Evolutionary conservation across 2,329 filamentous ascomycete species (phyloP).

Genomic region (Thielaviopsis populi): DNA sequence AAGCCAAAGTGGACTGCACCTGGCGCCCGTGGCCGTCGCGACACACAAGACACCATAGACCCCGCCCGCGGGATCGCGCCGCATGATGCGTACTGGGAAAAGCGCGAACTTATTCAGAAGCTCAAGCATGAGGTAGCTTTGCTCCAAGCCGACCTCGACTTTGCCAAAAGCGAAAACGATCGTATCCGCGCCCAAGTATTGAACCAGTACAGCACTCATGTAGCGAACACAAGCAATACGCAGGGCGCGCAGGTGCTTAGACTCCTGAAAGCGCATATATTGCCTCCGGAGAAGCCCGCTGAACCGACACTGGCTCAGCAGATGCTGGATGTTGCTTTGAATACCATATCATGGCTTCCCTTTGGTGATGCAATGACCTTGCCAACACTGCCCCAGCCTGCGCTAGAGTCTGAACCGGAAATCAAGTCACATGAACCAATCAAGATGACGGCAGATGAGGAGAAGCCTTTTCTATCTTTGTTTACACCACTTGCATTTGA

Average conservation of each 20-base stretch:
- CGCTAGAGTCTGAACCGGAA: constrained; percentile 27
- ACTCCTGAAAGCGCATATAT: constrained; percentile 23
- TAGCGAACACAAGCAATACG: neutral
- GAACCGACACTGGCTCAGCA: constrained; percentile 24
- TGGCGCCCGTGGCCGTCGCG: neutral
- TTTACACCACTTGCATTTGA: constrained; percentile 54
- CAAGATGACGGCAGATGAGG: constrained; percentile 45
- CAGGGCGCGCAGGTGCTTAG: constrained; percentile 9
- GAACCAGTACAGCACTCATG: neutral
- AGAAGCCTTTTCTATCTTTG: constrained; percentile 52
- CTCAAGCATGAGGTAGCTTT: constrained; percentile 40
- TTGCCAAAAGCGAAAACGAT: constrained; percentile 43
- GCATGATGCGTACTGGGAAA: constrained; percentile 31
- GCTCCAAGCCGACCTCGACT: constrained; percentile 43
- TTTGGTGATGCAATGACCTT: constrained; percentile 29
- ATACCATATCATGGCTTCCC: constrained; percentile 37
- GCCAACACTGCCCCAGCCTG: constrained; percentile 16
- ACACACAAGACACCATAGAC: constrained; percentile 20
- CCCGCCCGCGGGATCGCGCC: constrained; percentile 30
- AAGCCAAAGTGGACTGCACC: constrained; percentile 12
- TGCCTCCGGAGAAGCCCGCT: constrained; percentile 24
- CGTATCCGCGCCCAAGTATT: constrained; percentile 30
- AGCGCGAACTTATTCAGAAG: constrained; percentile 36
- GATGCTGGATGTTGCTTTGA: constrained; percentile 34
- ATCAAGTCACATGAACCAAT: constrained; percentile 49